Base-by-base conservation (phyloP, 2,329 filamentous ascomycete genomes). In the Cercospora janseana region DNA sequence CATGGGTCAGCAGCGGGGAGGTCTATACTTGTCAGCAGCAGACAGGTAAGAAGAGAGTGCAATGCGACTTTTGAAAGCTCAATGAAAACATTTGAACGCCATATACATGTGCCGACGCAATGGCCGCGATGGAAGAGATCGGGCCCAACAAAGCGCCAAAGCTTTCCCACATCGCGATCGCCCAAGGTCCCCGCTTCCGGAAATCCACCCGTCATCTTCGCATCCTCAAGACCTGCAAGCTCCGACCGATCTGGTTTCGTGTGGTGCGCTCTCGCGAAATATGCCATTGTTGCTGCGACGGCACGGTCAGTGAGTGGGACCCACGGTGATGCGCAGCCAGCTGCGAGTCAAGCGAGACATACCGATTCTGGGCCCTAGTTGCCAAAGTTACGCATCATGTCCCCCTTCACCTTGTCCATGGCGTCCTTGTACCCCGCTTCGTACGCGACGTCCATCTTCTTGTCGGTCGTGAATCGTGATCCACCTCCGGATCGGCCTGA, bases 361-460 rank as follows among this genome's bases (percentile, higher is more conserved):
- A 24, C 23, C 44, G 15, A 6, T 24, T 46, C 40, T 44, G n/a
- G n/a, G n/a, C n/a, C n/a, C n/a, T 47, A 47, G 38, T 52, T 52
- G 34, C 46, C 46, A 32, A 52, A 52, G 31, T 52, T 46, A 21
- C 45, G 46, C 52, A 55, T 55, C 52, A 55, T 55, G 18, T 55
- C 52, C 24, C 23, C 29, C 37, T 55, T 55, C 34, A 52, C 49
- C 28, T 55, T 55, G 27, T 55, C 52, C 52, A 55, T 55, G 24
- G 52, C 52, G 37, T 55, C 52, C 49, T 55, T 55, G 49, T 49
- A 55, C 31, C 52, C 52, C 21, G 52, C 52, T 46, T 55, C 52
- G 12, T 55, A 55, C 18, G 52, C 52, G 13, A 55, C 52, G 32
- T 55, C 52, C 34, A 55, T 51, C 41, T 55, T 55, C 29, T 51